phyloP scores from a whole-genome alignment of 228 moss, liverwort and hornwort genomes.

The Sphagnum fallax region DNA sequence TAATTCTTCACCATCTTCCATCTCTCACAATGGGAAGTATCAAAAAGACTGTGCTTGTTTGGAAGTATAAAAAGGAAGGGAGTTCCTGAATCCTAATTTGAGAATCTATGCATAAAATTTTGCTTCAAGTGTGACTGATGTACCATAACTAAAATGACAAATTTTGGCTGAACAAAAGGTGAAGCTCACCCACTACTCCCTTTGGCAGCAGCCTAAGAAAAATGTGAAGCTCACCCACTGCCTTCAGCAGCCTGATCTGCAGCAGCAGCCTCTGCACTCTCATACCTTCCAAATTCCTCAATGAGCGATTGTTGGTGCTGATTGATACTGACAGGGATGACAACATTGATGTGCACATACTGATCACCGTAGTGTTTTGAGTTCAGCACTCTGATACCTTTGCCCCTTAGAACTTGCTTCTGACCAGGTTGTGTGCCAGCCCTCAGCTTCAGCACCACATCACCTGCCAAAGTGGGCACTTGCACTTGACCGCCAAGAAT shows the following conservation, averaged over 20 bases:
- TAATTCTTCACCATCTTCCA: too few species aligned
- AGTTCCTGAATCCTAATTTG: too few species aligned
- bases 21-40: too few species aligned
- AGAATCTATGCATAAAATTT: too few species aligned
- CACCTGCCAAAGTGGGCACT: conserved; percentile 40
- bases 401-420: neutral
- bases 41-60: too few species aligned
- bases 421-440: neutral
- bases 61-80: too few species aligned
- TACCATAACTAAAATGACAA: too few species aligned
- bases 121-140: too few species aligned
- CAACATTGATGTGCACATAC: neutral
- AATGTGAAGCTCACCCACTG: conserved; percentile 18
- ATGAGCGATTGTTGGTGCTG: conserved; percentile 36
- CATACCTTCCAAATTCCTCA: conserved; percentile 36
- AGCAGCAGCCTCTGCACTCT: conserved; percentile 10
- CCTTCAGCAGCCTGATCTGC: conserved; percentile 40
- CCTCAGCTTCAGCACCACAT: conserved; percentile 28
- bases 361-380: neutral
- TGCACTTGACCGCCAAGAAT: conserved; percentile 32
- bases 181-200: too few species aligned
- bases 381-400: neutral
- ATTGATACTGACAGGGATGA: conserved; percentile 9
- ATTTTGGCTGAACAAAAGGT: too few species aligned
- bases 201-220: too few species aligned